These are phyloP conservation scores for Irpex rosettiformis DNA, from an alignment of 1,284 basidiomycete species.

Conservation along the genomic window DNA sequence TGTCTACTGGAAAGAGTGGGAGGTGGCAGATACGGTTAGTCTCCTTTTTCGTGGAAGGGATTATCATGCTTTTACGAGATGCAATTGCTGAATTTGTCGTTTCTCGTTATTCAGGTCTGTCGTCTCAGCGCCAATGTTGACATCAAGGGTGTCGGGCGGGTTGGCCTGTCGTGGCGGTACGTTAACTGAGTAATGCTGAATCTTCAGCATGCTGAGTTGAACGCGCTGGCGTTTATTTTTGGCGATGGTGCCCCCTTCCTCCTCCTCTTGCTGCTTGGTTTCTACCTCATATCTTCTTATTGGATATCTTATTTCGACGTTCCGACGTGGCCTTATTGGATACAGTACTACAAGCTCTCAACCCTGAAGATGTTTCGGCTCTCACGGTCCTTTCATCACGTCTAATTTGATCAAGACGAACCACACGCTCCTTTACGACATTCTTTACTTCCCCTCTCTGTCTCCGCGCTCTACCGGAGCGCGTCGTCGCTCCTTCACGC, in stretches of 20 bases:
- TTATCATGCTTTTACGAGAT: no score
- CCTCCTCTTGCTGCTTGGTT: neutral
- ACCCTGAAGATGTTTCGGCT: neutral
- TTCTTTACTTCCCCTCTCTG: neutral
- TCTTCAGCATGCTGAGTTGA: neutral
- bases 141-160: conserved; percentile 29
- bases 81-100: neutral
- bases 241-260: neutral
- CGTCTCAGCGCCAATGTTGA: conserved; percentile 27
- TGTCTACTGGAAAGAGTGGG: conserved; percentile 30
- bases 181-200: conserved; percentile 15
- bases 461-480: neutral
- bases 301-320: neutral
- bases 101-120: conserved; percentile 22
- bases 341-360: neutral
- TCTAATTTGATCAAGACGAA: neutral
- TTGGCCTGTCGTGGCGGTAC: conserved; percentile 29
- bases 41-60: neutral
- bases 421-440: neutral
- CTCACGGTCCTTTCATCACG: neutral
- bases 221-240: neutral
- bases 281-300: neutral
- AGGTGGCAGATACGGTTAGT: conserved; percentile 28
- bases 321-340: neutral
- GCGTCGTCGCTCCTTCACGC: neutral